Evolutionary conservation across 805 yeast species (phyloP).

Genomic region (Trichomonascus vanleenenianus): DNA sequence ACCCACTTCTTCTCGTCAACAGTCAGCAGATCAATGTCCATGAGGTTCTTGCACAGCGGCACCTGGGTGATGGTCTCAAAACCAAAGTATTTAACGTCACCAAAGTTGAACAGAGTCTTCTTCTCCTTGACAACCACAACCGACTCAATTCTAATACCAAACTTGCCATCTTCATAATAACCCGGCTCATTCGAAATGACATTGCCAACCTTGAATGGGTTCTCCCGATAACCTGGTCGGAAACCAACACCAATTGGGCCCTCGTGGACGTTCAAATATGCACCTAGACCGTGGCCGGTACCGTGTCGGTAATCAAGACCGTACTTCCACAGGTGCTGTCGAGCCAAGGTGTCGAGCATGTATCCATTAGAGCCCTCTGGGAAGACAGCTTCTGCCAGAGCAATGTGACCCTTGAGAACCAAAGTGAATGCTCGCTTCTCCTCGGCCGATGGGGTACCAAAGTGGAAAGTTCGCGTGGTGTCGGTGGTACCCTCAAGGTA

Average conservation of each 20-base stretch:
- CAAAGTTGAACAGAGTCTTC: conserved; percentile 38
- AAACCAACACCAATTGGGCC: conserved; percentile 81
- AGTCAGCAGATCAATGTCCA: conserved; percentile 51
- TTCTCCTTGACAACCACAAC: conserved; percentile 52
- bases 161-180: conserved; percentile 80
- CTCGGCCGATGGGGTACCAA: conserved; percentile 47
- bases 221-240: conserved; percentile 39
- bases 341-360: conserved; percentile 70
- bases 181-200: conserved; percentile 93
- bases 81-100: conserved; percentile 49
- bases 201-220: conserved; percentile 57
- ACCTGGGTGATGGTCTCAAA: conserved; percentile 76
- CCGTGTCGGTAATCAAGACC: conserved; percentile 92
- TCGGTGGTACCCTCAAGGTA: conserved; percentile 94
- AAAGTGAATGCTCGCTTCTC: conserved; percentile 66
- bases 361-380: conserved; percentile 71
- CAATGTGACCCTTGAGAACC: conserved; percentile 87
- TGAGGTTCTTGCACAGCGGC: conserved; percentile 79
- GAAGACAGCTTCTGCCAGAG: conserved; percentile 71
- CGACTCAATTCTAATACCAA: conserved; percentile 85
- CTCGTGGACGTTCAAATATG: conserved; percentile 87
- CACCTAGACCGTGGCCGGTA: conserved; percentile 96
- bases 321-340: conserved; percentile 71
- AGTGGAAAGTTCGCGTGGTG: conserved; percentile 81
- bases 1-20: conserved; percentile 60